Percentiles rank a stretch among this genome's conserved stretches.
phyloP scores from a whole-genome alignment of 73 alveolate species.

The Uronychia setigera region DNA sequence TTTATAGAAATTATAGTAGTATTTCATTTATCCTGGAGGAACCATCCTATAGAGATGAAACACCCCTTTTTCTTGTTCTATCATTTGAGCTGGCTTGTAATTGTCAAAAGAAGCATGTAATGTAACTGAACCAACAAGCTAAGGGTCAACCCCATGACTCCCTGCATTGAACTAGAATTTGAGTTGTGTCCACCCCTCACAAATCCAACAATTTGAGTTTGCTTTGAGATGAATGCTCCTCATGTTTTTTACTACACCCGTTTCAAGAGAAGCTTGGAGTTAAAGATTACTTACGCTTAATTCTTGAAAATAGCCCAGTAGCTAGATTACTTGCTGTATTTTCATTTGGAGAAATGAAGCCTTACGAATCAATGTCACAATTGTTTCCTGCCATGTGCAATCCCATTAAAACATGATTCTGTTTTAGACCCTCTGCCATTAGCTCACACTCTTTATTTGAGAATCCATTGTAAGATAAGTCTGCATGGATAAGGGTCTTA shows the following conservation, averaged over 20 bases:
- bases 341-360: constrained; percentile 8
- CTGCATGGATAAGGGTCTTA: constrained; percentile 46
- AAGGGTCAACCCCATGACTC: constrained; percentile 10
- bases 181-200: constrained; percentile 64
- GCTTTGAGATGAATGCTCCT: background rate
- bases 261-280: background rate
- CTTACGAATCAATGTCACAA: constrained; percentile 11
- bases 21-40: constrained; percentile 35
- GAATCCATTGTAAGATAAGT: constrained; percentile 49
- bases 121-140: constrained; percentile 32
- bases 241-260: background rate
- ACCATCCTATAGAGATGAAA: constrained; percentile 38
- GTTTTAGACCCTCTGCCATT: constrained; percentile 32
- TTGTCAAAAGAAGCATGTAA: constrained; percentile 53
- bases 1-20: too few relatives aligned
- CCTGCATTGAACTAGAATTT: constrained; percentile 51
- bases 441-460: constrained; percentile 25
- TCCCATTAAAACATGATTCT: constrained; percentile 25
- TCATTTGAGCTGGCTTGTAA: constrained; percentile 14
- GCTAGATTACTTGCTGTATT: background rate
- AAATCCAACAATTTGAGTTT: constrained; percentile 56
- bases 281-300: background rate
- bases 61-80: constrained; percentile 27
- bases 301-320: background rate
- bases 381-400: constrained; percentile 21